Evolutionary conservation across 2,329 filamentous ascomycete species (phyloP), one percentile per base, ranked within the genome.

Genomic region (Amphichorda felina): DNA sequence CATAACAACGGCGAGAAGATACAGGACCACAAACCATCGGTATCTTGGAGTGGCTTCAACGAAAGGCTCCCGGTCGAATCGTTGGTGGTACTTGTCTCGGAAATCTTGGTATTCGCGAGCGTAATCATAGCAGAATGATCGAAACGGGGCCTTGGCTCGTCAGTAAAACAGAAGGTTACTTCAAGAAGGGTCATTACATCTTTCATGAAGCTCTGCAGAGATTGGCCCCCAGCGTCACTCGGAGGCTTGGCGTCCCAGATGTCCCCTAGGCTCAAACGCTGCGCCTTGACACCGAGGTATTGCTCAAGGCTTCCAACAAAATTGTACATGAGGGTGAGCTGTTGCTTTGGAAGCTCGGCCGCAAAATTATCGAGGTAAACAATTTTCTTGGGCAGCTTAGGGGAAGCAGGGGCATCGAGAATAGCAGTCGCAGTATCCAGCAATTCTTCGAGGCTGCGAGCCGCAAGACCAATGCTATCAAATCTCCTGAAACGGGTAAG

Each of bases 71-170:
- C 35, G 40, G 4, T 44, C 39, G 24, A 51, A 50, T 15, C 43
- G 45, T 19, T 43, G 19, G 9, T 29, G 25, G 24, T 54, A 60
- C 1, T 40, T 39, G 1, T 39, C 18, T 16, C 48, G 43, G 19
- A 60, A 60, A 0, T 36, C 30, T 13, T 48, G 41, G 35, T 53
- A 57, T 5, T 43, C 36, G 28, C 52, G 44, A 34, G 50, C 55
- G 35, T 54, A 57, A 7, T 55, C 54, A 41, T 53, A 51, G 34
- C 51, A 56, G 35, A 52, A 54, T 2, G 46, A 46, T 2, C 40
- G 38, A 21, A 54, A 57, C 1, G 51, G 43, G 3, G 48, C 48
- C 54, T 60, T 13, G 8, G 1, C 6, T 9, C 21, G 37, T 51
- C 11, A 51, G 8, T 15, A 26, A 17, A 8, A 22, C 2, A 11